Evolutionary conservation across 2,329 filamentous ascomycete genomes (phyloP), one percentile per base, ranked within the genome.

Genomic region (Aureobasidium sp.): DNA sequence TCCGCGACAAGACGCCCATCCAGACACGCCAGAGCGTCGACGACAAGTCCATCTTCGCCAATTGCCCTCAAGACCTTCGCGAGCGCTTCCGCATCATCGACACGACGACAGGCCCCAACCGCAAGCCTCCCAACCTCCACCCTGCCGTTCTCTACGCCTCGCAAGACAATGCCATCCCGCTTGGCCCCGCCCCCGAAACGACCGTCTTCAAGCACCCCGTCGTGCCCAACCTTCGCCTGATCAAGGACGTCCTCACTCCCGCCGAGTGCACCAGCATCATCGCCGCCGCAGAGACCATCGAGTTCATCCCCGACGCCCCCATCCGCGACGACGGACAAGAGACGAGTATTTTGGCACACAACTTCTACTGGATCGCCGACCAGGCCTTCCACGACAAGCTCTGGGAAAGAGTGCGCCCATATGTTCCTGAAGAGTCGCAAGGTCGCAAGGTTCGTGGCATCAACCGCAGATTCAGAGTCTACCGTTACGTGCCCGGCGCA

Each of bases 361-460:
- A 89, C 71, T 88, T 89, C 66, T 89, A 89, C 75, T 89, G 86
- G 86, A 78, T 89, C 9, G 78, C 85, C 13, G 86, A 89, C 66
- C 76, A 78, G 27, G 76, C 78, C 0, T 88, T 89, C 70, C 82
- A 86, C 67, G 80, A 86, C 62, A 78, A 75, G 15, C 76, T 89
- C 1, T 89, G 86, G 86, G 72, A 75, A 0, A 80, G 86, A 15
- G 81, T 89, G 2, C 74, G 78, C 3, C 74, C 78, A 0, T 85
- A 84, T 52, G 80, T 89, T 0, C 86, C 87, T 0, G 69, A 75
- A 0, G 72, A 73, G 0, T 75, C 87, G 1, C 78, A 78, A 13
- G 86, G 86, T 0, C 82, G 81, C 39, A 70, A 76, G 27, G 84
- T 82, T 0, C 77, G 86, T 5, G 86, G 87, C 0, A 75, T 90